A percentile compares a stretch with the other conserved stretches of the same genome.
Conservation (phyloP, 257 asterid species). For the Solanum clarkiae region DNA sequence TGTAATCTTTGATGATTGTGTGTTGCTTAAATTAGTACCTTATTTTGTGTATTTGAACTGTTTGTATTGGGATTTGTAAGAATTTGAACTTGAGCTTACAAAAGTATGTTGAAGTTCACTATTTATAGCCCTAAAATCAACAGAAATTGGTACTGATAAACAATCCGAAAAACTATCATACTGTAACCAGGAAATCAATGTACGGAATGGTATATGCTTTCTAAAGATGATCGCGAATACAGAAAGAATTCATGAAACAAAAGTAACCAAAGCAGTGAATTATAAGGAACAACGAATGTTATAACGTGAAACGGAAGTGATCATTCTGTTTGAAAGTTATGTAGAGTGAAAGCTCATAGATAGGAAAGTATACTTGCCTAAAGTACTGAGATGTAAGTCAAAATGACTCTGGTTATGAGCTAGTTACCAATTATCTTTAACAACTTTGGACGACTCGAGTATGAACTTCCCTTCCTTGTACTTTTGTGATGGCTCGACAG, state of each 20-base stretch:
- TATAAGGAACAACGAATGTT: background rate
- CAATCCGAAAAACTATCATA: background rate
- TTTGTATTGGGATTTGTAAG: background rate
- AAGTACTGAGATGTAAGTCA: background rate
- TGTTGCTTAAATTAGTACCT: background rate
- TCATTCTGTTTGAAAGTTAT: background rate
- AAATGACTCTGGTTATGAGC: background rate
- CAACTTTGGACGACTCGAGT: conserved; percentile 15
- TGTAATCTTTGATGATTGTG: background rate
- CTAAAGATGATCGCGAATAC: background rate
- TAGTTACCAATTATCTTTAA: conserved; percentile 11
- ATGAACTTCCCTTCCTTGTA: conserved; percentile 33
- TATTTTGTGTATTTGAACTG: background rate
- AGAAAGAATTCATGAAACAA: background rate
- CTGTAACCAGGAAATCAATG: background rate
- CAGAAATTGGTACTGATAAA: background rate
- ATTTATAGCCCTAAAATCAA: background rate
- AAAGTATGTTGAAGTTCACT: background rate
- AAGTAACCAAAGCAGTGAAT: background rate
- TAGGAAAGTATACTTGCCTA: background rate
- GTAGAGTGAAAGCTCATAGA: background rate
- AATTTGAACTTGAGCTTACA: background rate
- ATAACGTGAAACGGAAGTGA: background rate
- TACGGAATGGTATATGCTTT: background rate
- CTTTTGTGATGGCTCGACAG: conserved; percentile 19